Conservation (phyloP, 2,329 filamentous ascomycete species). For the Balansia obtecta region DNA sequence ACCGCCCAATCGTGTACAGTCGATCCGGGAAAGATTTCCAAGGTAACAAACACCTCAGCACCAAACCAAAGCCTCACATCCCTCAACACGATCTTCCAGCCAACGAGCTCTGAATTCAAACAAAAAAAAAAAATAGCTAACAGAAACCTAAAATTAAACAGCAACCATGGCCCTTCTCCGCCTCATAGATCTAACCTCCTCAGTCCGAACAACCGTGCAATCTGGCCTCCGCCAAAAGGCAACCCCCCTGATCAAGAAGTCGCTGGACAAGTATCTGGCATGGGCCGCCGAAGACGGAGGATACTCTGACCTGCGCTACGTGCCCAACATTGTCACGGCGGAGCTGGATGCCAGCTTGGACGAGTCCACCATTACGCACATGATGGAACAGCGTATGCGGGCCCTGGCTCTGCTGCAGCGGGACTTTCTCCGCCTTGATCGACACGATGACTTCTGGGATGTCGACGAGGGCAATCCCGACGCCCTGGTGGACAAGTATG, state of each 20-base stretch:
- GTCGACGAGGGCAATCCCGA: neutral
- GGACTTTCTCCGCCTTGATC: slow-evolving; percentile 19
- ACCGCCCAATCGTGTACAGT: slow-evolving; percentile 26
- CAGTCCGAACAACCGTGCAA: slow-evolving; percentile 22
- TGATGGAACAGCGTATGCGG: slow-evolving; percentile 24
- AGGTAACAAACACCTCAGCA: slow-evolving; percentile 15
- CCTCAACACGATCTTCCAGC: too few relatives aligned
- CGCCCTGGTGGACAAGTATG: slow-evolving; percentile 6
- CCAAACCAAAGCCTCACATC: neutral
- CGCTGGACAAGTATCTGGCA: slow-evolving; percentile 22
- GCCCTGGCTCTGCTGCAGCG: slow-evolving; percentile 23
- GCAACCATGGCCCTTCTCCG: slow-evolving; percentile 26
- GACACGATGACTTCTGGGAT: slow-evolving; percentile 19
- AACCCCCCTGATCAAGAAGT: slow-evolving; percentile 20
- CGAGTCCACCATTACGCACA: slow-evolving; percentile 19
- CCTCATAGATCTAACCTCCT: slow-evolving; percentile 27
- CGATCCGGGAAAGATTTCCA: slow-evolving; percentile 23
- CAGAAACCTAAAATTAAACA: too few relatives aligned
- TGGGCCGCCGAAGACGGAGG: slow-evolving; percentile 31
- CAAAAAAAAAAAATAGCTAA: neutral
- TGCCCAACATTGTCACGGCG: slow-evolving; percentile 28
- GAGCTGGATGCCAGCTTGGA: slow-evolving; percentile 19
- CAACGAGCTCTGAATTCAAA: too few relatives aligned
- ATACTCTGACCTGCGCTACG: slow-evolving; percentile 20
- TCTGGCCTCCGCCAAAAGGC: slow-evolving; percentile 20